These are phyloP conservation scores for Penicillium taxi DNA, from an alignment of 495 filamentous ascomycete species.

Conservation along the genomic window DNA sequence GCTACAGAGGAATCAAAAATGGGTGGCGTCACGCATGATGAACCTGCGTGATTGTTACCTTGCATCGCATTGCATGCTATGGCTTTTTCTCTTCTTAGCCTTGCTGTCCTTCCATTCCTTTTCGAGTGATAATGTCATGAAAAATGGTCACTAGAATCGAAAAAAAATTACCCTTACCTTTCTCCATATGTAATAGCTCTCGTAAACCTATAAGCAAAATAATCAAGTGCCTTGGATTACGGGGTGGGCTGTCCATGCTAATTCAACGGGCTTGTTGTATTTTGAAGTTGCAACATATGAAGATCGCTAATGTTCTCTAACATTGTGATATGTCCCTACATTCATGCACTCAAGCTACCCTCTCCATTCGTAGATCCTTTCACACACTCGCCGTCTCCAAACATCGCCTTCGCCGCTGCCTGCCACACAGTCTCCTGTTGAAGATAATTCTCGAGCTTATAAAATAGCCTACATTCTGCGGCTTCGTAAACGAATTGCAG, in stretches of 20 bases:
- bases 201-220: no score
- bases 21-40: constrained; percentile 27
- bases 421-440: constrained; percentile 21
- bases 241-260: no score
- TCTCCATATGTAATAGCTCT: no score
- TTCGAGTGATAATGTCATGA: constrained; percentile 39
- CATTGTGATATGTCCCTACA: no score
- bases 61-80: constrained; percentile 23
- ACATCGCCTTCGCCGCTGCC: constrained; percentile 22
- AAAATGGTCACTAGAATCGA: constrained; percentile 38
- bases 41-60: constrained; percentile 22
- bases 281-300: no score
- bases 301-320: no score
- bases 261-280: no score
- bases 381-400: constrained; percentile 19
- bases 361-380: constrained; percentile 21
- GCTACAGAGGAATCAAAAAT: constrained; percentile 29
- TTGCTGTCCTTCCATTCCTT: constrained; percentile 33
- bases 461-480: constrained; percentile 33
- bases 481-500: constrained; percentile 34
- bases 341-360: constrained; percentile 19
- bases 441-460: constrained; percentile 24
- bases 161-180: no score
- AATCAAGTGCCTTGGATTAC: no score
- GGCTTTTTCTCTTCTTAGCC: constrained; percentile 32